Percentiles rank a stretch among this genome's conserved stretches.
phyloP scores from a whole-genome alignment of 208 protist genomes.

The Acanthamoeba pearcei region DNA sequence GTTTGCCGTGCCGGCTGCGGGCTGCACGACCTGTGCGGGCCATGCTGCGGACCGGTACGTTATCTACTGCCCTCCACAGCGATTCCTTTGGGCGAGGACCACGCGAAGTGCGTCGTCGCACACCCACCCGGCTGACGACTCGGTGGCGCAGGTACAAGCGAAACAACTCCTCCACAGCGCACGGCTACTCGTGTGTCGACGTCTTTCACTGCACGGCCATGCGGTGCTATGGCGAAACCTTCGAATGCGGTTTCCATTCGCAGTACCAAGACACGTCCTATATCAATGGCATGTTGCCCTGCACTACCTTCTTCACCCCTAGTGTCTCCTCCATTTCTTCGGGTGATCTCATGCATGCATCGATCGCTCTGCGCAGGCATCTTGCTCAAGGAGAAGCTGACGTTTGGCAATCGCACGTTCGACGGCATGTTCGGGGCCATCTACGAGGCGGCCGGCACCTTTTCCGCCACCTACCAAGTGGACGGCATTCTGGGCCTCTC shows the following conservation, averaged over 20 bases:
- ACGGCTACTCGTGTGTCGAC: slow-evolving; percentile 4
- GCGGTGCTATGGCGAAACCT: slow-evolving; percentile 35
- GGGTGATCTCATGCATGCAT: neutral
- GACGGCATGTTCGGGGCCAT: slow-evolving; percentile 55
- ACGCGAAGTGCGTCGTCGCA: too few species aligned
- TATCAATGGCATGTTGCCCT: slow-evolving; percentile 1
- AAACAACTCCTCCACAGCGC: slow-evolving; percentile 44
- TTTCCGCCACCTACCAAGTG: neutral
- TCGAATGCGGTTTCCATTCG: slow-evolving; percentile 39
- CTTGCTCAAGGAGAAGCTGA: slow-evolving; percentile 33
- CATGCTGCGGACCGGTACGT: slow-evolving; percentile 16
- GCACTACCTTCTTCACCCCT: neutral
- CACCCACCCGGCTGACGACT: neutral
- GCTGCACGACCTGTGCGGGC: slow-evolving; percentile 8
- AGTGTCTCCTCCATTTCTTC: neutral
- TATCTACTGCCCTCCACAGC: neutral
- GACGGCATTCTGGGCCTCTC: slow-evolving; percentile 69
- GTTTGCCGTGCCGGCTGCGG: slow-evolving; percentile 47
- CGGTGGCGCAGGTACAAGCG: neutral
- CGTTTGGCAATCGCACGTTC: slow-evolving; percentile 1
- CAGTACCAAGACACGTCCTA: slow-evolving; percentile 64
- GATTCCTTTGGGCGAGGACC: too few species aligned
- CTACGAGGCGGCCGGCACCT: slow-evolving; percentile 48
- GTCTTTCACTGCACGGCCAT: slow-evolving; percentile 36
- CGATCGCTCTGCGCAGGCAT: neutral